phyloP scores from a whole-genome alignment of 176 grass and related monocot genomes.

The Carex littledalei region DNA sequence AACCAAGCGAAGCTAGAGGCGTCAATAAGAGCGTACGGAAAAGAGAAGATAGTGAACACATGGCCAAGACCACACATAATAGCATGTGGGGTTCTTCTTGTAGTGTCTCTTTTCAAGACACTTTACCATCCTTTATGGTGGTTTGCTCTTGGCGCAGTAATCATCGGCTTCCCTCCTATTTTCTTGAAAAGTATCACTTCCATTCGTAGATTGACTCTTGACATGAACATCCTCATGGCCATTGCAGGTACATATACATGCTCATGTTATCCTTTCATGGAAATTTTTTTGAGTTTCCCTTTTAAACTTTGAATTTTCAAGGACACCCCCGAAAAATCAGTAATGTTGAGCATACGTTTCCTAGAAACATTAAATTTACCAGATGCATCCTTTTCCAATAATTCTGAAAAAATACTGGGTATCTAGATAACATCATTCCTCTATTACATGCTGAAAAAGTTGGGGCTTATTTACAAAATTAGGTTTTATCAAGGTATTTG shows the following conservation, averaged over 20 bases:
- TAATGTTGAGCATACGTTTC: not conserved
- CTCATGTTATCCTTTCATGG: not conserved
- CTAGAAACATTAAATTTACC: not conserved
- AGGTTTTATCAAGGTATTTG: not conserved
- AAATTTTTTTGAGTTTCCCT: not conserved
- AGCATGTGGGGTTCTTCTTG: constrained; percentile 42
- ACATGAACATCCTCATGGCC: constrained; percentile 72
- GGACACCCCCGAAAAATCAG: not conserved
- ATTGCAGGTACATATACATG: constrained; percentile 17
- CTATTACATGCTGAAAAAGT: not conserved
- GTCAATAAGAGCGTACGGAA: constrained; percentile 32
- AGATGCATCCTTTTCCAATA: not conserved
- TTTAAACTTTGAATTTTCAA: not conserved
- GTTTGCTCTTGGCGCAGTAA: constrained; percentile 38
- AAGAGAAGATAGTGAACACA: constrained; percentile 26
- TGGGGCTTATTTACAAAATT: not conserved
- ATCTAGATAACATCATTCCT: not conserved
- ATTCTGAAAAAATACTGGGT: not conserved
- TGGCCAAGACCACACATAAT: constrained; percentile 53
- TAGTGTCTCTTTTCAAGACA: constrained; percentile 27
- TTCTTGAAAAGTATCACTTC: constrained; percentile 24
- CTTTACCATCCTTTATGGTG: constrained; percentile 44
- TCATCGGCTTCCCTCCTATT: constrained; percentile 47
- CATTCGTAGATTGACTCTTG: constrained; percentile 28
- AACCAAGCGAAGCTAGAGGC: constrained; percentile 66